Percentiles rank a stretch among this genome's conserved stretches.
phyloP scores from a whole-genome alignment of 164 flowering plant species.

The Saururus chinensis region DNA sequence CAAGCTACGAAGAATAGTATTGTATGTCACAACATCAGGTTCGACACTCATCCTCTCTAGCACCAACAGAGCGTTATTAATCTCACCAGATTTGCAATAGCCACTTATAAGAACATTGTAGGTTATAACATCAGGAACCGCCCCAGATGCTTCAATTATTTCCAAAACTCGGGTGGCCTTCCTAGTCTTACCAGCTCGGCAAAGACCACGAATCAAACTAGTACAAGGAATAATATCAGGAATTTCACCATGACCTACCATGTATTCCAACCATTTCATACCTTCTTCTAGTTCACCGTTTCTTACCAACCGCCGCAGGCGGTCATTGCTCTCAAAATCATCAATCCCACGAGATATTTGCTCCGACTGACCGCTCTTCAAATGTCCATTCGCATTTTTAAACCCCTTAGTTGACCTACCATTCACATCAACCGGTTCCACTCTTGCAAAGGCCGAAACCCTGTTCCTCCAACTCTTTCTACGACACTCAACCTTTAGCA shows the following conservation, averaged over 20 bases:
- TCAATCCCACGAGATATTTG: constrained; percentile 24
- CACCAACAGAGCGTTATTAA: constrained; percentile 49
- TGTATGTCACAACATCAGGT: constrained; percentile 78
- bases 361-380: constrained; percentile 12
- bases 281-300: constrained; percentile 59
- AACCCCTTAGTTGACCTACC: constrained; percentile 21
- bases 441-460: constrained; percentile 24
- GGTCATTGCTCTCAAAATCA: constrained; percentile 47
- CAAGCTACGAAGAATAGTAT: constrained; percentile 60
- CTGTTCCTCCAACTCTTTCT: constrained; percentile 10
- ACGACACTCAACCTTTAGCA: constrained; percentile 8
- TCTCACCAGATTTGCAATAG: constrained; percentile 71
- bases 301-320: constrained; percentile 45
- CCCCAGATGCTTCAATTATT: constrained; percentile 67
- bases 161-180: constrained; percentile 61
- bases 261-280: constrained; percentile 42
- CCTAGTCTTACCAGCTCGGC: constrained; percentile 44
- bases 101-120: constrained; percentile 79
- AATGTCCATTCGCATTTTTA: constrained; percentile 16
- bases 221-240: constrained; percentile 71
- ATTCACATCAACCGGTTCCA: constrained; percentile 22
- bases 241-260: constrained; percentile 50
- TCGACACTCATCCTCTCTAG: constrained; percentile 68
- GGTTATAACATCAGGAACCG: constrained; percentile 78
- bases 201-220: constrained; percentile 64